These are phyloP conservation scores for Albizia julibrissin DNA, from an alignment of 306 rosid species.

Conservation along the genomic window DNA sequence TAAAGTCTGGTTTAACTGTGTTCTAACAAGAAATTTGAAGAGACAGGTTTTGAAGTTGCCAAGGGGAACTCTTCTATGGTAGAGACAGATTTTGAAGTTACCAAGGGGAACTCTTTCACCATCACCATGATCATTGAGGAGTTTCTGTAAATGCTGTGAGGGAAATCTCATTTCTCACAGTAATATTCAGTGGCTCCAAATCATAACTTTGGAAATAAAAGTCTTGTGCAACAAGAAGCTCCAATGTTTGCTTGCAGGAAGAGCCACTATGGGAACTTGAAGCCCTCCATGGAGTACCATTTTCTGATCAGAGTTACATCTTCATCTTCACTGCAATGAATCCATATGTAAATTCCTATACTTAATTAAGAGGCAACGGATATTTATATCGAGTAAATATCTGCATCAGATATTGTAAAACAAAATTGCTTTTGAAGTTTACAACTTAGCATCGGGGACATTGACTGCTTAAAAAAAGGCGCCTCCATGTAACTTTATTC, in stretches of 20 bases:
- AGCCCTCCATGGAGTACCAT: constrained; percentile 25
- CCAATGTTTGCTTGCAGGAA: not conserved
- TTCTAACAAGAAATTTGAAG: not conserved
- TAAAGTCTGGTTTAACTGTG: constrained; percentile 8
- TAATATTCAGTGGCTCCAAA: not conserved
- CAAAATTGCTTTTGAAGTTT: not conserved
- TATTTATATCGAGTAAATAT: not conserved
- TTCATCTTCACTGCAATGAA: constrained; percentile 22
- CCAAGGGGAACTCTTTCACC: constrained; percentile 38
- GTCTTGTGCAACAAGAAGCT: not conserved
- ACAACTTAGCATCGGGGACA: not conserved
- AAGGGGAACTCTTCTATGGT: constrained; percentile 46
- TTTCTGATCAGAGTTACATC: constrained; percentile 13
- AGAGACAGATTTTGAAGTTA: constrained; percentile 40
- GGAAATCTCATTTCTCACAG: not conserved
- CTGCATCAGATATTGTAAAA: not conserved
- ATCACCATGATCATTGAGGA: not conserved
- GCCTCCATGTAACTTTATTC: not conserved
- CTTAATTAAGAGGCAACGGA: not conserved
- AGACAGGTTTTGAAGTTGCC: constrained; percentile 36
- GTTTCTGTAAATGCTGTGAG: not conserved
- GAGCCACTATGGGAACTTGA: not conserved
- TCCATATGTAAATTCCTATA: constrained; percentile 18
- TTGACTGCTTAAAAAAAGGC: not conserved
- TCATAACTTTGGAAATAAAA: not conserved